Percentiles rank a stretch among this genome's conserved stretches.
phyloP scores from a whole-genome alignment of 108 stramenopile species.

The Fistulifera pelliculosa region DNA sequence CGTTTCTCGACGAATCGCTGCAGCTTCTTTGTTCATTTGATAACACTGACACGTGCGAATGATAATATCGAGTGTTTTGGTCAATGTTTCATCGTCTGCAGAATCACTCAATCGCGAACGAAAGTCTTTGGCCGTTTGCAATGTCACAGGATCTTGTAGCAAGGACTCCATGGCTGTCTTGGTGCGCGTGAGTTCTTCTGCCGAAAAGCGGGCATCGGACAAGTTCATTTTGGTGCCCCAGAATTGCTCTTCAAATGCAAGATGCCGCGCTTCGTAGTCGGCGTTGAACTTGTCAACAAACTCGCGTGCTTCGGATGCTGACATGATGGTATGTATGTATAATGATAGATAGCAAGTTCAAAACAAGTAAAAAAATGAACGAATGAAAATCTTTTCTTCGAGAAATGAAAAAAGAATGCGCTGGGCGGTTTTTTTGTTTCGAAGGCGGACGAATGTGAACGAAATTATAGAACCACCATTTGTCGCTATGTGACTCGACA shows the following conservation, averaged over 20 bases:
- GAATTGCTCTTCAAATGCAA: slow-evolving; percentile 57
- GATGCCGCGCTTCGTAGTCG: slow-evolving; percentile 41
- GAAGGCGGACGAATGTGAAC: no score
- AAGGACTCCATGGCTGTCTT: slow-evolving; percentile 65
- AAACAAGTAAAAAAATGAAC: no score
- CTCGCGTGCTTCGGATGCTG: slow-evolving; percentile 11
- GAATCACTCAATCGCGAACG: slow-evolving; percentile 14
- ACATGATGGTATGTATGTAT: not conserved
- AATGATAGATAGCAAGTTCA: not conserved
- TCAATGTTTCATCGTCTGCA: slow-evolving; percentile 19
- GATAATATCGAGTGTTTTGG: slow-evolving; percentile 40
- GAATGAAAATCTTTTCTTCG: no score
- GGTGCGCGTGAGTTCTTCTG: slow-evolving; percentile 42
- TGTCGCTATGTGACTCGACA: no score
- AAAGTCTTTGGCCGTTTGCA: slow-evolving; percentile 30
- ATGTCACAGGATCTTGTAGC: slow-evolving; percentile 29
- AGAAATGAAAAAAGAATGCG: no score
- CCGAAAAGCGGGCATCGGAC: slow-evolving; percentile 24
- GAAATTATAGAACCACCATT: no score
- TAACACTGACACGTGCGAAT: slow-evolving; percentile 48
- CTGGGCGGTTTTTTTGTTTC: no score
- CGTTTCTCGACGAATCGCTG: slow-evolving; percentile 35
- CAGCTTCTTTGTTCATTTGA: slow-evolving; percentile 41
- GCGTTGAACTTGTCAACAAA: slow-evolving; percentile 52
- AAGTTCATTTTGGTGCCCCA: slow-evolving; percentile 80